Conservation (phyloP, 177 flowering plant species). For the Vitis hybrid region DNA sequence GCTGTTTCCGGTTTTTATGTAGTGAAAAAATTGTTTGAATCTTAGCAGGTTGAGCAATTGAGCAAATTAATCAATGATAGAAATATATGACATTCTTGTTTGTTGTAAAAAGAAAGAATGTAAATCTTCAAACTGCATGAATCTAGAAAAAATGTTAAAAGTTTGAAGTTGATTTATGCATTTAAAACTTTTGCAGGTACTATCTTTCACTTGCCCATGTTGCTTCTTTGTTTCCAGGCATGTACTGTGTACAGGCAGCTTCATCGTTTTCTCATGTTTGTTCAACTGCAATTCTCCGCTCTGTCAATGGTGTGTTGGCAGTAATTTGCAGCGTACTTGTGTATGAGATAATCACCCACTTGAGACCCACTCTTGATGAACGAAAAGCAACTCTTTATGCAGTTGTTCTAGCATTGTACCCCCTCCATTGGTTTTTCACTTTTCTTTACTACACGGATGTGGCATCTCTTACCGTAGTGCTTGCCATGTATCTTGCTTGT, state of each 20-base stretch:
- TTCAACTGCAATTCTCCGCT: conserved; percentile 69
- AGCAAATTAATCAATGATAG: too few relatives aligned
- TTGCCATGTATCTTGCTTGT: conserved; percentile 76
- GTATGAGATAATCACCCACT: conserved; percentile 57
- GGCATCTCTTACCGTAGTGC: conserved; percentile 77
- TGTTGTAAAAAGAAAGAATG: too few relatives aligned
- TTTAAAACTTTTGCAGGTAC: conserved; percentile 77
- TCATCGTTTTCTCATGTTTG: conserved; percentile 58
- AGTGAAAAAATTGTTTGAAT: too few relatives aligned
- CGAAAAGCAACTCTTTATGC: conserved; percentile 61
- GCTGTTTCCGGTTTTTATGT: too few relatives aligned
- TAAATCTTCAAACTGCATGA: too few relatives aligned
- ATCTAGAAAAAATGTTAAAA: background rate
- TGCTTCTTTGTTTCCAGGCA: conserved; percentile 84
- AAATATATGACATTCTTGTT: too few relatives aligned
- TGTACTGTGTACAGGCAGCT: conserved; percentile 26
- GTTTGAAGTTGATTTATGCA: conserved; percentile 28
- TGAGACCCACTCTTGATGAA: conserved; percentile 61
- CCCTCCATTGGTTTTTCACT: conserved; percentile 94
- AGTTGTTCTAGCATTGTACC: conserved; percentile 66
- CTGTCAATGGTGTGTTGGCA: conserved; percentile 67
- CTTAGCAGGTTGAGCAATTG: too few relatives aligned
- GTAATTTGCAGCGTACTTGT: conserved; percentile 68
- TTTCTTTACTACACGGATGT: conserved; percentile 94
- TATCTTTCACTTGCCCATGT: conserved; percentile 82